Percentiles rank a stretch among this genome's conserved stretches.
Evolutionary conservation across 495 filamentous ascomycete species (phyloP).

Genomic region (Cladorrhinum samala): DNA sequence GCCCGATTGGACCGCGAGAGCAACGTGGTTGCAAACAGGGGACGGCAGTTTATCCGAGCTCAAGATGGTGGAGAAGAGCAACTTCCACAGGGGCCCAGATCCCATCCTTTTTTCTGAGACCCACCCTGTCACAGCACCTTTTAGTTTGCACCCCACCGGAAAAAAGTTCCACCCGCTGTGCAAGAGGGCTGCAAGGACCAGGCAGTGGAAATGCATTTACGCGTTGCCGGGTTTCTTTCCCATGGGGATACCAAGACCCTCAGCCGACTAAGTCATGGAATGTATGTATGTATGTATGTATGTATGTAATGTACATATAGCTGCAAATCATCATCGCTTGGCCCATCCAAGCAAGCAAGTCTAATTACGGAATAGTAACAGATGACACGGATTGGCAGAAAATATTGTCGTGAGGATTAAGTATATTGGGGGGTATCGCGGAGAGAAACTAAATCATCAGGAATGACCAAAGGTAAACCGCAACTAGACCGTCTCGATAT

Average conservation of each 20-base stretch:
- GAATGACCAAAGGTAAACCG: neutral
- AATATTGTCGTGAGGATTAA: neutral
- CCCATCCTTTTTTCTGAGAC: neutral
- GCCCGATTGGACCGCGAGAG: neutral
- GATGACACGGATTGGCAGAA: neutral
- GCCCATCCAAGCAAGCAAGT: neutral
- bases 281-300: too few relatives aligned
- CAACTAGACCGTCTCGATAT: slow-evolving; percentile 63
- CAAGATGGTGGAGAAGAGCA: neutral
- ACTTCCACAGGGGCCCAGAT: neutral
- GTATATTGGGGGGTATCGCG: neutral
- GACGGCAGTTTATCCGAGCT: slow-evolving; percentile 1
- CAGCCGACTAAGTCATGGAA: too few relatives aligned
- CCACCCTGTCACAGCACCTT: neutral
- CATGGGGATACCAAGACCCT: too few relatives aligned
- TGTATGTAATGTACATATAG: neutral
- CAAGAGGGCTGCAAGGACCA: too few relatives aligned
- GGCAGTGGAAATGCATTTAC: neutral
- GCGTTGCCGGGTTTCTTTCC: neutral
- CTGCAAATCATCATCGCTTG: neutral
- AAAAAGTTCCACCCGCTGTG: neutral
- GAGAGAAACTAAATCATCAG: neutral
- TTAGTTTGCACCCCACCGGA: neutral
- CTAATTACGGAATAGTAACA: neutral
- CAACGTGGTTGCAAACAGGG: neutral